phyloP scores from a whole-genome alignment of 495 filamentous ascomycete genomes.

The Polyplosphaeria fusca region DNA sequence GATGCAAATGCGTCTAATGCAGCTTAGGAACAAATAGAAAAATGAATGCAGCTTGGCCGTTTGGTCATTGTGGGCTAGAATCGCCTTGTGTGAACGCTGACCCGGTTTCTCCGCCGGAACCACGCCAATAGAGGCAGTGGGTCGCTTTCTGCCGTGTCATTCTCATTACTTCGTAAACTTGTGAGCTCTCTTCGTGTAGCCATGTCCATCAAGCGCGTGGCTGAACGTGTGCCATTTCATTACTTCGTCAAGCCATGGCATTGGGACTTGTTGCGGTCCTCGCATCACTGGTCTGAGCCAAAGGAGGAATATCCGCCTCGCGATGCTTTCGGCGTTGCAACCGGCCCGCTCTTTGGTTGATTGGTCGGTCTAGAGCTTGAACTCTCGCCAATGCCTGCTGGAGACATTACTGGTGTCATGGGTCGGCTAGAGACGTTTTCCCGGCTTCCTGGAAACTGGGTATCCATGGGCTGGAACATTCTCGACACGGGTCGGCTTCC shows the following conservation, averaged over 20 bases:
- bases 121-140: neutral
- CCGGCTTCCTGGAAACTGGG: neutral
- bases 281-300: slow-evolving; percentile 2
- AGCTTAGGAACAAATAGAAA: slow-evolving; percentile 1
- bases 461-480: neutral
- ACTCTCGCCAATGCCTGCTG: neutral
- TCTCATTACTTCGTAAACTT: neutral
- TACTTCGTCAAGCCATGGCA: neutral
- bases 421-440: slow-evolving; percentile 1
- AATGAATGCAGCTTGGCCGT: slow-evolving; percentile 2
- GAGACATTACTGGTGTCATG: neutral
- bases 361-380: slow-evolving; percentile 7
- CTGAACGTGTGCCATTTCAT: neutral
- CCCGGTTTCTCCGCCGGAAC: neutral
- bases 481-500: neutral
- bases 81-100: slow-evolving; percentile 1
- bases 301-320: slow-evolving; percentile 11
- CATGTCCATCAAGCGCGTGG: neutral
- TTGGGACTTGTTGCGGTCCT: neutral
- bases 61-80: neutral
- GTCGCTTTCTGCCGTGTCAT: neutral
- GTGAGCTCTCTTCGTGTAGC: slow-evolving; percentile 16
- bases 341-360: slow-evolving; percentile 16
- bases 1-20: slow-evolving; percentile 22
- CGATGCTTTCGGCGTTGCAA: neutral